These are phyloP conservation scores for Vigna radiata DNA, from an alignment of 306 rosid species.

Conservation along the genomic window DNA sequence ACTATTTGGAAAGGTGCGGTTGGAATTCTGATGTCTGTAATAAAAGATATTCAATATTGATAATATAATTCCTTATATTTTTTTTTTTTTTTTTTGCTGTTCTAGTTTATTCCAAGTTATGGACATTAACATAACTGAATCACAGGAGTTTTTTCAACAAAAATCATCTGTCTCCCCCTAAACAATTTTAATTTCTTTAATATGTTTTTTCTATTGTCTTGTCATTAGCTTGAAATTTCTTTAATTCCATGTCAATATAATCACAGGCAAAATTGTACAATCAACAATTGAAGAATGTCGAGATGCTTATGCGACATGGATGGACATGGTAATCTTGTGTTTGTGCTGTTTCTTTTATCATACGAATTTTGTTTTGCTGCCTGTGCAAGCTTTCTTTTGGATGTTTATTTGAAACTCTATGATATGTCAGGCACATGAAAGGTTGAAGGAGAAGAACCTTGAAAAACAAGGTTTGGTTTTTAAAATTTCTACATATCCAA, in stretches of 20 bases:
- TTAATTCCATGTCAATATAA: slow-evolving; percentile 45
- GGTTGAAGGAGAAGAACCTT: slow-evolving; percentile 66
- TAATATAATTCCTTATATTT: not conserved
- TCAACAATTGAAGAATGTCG: slow-evolving; percentile 94
- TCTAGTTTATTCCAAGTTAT: not conserved
- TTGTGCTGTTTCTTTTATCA: not conserved
- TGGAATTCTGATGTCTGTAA: not conserved
- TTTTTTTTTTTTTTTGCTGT: not conserved
- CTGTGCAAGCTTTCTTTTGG: slow-evolving; percentile 17
- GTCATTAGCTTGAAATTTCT: slow-evolving; percentile 32
- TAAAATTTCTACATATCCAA: slow-evolving; percentile 29
- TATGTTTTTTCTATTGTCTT: slow-evolving; percentile 8
- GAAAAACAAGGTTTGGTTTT: slow-evolving; percentile 63
- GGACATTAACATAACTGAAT: not conserved
- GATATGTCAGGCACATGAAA: slow-evolving; percentile 76
- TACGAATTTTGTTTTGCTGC: slow-evolving; percentile 17
- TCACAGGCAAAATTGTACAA: slow-evolving; percentile 90
- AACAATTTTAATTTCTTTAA: not conserved
- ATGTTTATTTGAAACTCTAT: slow-evolving; percentile 35
- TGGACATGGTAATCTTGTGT: slow-evolving; percentile 62
- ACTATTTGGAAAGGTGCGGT: slow-evolving; percentile 84
- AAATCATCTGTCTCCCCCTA: not conserved
- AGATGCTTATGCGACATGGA: slow-evolving; percentile 80
- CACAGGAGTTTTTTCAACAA: not conserved
- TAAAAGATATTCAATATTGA: not conserved